Evolutionary conservation across 352 stramenopile genomes (phyloP).

Genomic region (Pythium sukuiense): DNA sequence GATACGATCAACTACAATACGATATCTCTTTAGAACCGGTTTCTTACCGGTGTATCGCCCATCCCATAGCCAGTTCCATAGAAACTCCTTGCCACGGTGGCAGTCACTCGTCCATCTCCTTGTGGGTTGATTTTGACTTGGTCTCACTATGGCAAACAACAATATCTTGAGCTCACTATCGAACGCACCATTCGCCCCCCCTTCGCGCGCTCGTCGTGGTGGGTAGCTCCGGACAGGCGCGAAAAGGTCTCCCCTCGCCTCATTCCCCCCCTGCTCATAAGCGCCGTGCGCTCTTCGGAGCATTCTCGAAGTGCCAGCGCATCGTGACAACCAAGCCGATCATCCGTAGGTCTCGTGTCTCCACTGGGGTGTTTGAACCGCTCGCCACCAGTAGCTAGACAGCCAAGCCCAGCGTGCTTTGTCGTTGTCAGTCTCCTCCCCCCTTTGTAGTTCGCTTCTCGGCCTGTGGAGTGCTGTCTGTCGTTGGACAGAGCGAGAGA

Average conservation of each 20-base stretch:
- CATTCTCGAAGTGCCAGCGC: conserved; percentile 29
- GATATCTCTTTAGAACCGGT: background rate
- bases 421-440: background rate
- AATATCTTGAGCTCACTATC: conserved; percentile 9
- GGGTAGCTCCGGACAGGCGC: conserved; percentile 4
- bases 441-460: background rate
- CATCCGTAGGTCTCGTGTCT: background rate
- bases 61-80: background rate
- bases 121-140: conserved; percentile 25
- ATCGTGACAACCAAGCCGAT: conserved; percentile 11
- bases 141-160: background rate
- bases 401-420: background rate
- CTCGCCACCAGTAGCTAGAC: background rate
- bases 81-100: background rate
- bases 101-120: background rate
- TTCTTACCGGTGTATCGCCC: background rate
- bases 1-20: background rate
- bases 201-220: background rate
- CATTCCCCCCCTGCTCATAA: background rate
- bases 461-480: background rate
- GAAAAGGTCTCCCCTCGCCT: background rate
- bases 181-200: background rate
- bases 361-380: background rate
- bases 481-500: background rate
- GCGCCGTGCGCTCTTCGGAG: background rate